Evolutionary conservation across 768 basidiomycete species (phyloP).

Genomic region (Leccinum incarnatum): DNA sequence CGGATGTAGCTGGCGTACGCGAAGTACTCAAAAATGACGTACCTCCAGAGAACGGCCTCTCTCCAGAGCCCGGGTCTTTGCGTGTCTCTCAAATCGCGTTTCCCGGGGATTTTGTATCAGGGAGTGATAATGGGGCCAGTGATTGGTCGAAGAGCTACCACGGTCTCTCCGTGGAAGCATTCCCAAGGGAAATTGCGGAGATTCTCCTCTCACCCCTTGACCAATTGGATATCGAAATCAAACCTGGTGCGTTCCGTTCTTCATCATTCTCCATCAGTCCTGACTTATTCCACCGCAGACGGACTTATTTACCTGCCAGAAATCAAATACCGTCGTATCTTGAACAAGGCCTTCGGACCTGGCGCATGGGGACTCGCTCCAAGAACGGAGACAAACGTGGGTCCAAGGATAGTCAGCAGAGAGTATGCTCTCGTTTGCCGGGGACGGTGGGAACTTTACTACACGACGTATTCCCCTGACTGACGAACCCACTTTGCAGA

Average conservation of each 20-base stretch:
- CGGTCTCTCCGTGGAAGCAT: conserved; percentile 76
- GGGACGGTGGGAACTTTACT: conserved; percentile 59
- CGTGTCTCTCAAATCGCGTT: conserved; percentile 22
- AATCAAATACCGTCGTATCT: conserved; percentile 90
- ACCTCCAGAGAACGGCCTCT: conserved; percentile 16
- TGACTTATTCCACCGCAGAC: conserved; percentile 45
- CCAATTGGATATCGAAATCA: conserved; percentile 83
- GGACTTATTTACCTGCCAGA: conserved; percentile 94
- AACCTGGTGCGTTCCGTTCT: conserved; percentile 64
- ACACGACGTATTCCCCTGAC: neutral
- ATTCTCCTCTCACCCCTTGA: conserved; percentile 73
- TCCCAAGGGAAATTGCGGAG: conserved; percentile 70
- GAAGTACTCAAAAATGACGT: conserved; percentile 14
- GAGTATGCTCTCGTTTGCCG: conserved; percentile 95
- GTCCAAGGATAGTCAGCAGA: conserved; percentile 81
- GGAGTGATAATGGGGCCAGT: conserved; percentile 31
- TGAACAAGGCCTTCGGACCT: conserved; percentile 94
- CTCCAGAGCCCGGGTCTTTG: conserved; percentile 9
- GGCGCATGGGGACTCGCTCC: conserved; percentile 98
- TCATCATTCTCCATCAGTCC: too few species aligned
- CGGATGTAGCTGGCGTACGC: conserved; percentile 15
- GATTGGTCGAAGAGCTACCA: conserved; percentile 91
- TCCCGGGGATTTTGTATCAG: conserved; percentile 27
- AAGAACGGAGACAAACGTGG: conserved; percentile 86
- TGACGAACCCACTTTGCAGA: conserved; percentile 37